Evolutionary conservation across 176 grass and related monocot species (phyloP), one percentile per base, ranked within the genome.

Genomic region (Oryza australiensis): DNA sequence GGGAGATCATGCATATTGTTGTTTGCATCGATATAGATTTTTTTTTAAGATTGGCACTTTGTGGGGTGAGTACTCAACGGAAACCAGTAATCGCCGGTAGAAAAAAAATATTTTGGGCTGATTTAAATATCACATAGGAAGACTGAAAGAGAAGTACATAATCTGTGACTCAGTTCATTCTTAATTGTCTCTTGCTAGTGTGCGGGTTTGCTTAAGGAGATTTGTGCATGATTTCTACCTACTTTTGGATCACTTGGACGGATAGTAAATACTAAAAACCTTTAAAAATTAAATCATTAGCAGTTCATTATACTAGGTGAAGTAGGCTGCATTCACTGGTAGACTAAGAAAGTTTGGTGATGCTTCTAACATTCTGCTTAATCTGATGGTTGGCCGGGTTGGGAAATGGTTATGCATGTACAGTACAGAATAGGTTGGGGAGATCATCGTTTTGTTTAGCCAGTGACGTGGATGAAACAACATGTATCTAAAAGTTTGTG

Each of bases 331-430:
- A 53, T 53, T 53, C 49, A 53, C 15, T 53, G 49, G 49, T 53
- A 53, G 49, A 53, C 49, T 24, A 32, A 30, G 26, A 85, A 85
- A 70, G 8, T 70, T 70, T 77, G 33, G 12, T 70, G 35, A 62
- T 77, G 51, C 64, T 45, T 57, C 69, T 8, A 26, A 20, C 42
- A 23, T 7, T 71, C 34, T 81, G 33, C 24, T 66, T 51, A 42
- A 32, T 22, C 14, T 57, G 27, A 78, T 66, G 43, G 26, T 59
- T 29, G 6, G 12, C 49, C 18, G 18, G 49, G 49, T 53, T 53
- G 49, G 49, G 69, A 51, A 83, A 37, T 13, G 64, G 35, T 9
- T 32, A 43, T 16, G 26, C 32, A 55, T 70, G 69, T 12, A 7
- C 69, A 45, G 10, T 78, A 57, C 34, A 73, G 14, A 49, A 42